phyloP scores from a whole-genome alignment of 148 eudicot species.

The Camellia japonica region DNA sequence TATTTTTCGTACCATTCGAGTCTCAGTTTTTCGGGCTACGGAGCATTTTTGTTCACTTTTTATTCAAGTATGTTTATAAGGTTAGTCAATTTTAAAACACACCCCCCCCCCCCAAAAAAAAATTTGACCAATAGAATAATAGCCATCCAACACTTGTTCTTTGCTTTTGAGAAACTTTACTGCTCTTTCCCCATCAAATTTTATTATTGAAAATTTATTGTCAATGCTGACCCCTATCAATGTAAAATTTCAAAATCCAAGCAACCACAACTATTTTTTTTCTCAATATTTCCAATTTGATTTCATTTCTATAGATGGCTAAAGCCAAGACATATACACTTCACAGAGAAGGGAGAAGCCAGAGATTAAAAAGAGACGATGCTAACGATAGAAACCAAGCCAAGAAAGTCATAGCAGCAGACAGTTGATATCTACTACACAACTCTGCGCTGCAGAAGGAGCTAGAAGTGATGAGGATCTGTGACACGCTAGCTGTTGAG shows the following conservation, averaged over 20 bases:
- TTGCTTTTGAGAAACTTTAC: background rate
- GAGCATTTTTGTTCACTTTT: no score
- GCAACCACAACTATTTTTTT: background rate
- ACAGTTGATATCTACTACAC: constrained; percentile 69
- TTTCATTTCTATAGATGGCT: constrained; percentile 16
- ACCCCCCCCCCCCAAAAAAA: no score
- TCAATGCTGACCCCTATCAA: background rate
- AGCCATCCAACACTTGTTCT: no score
- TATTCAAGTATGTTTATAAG: no score
- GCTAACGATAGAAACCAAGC: constrained; percentile 74
- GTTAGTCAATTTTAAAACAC: no score
- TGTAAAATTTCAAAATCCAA: background rate
- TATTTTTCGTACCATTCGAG: no score
- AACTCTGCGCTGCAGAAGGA: constrained; percentile 40
- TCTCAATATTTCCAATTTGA: constrained; percentile 6
- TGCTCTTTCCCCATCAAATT: no score
- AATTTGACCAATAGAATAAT: no score
- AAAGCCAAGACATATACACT: constrained; percentile 6
- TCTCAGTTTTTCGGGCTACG: no score
- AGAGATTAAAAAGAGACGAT: constrained; percentile 78
- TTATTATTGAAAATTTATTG: background rate
- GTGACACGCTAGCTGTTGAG: constrained; percentile 77
- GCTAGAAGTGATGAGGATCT: constrained; percentile 41
- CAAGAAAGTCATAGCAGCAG: constrained; percentile 86
- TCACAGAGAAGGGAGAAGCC: constrained; percentile 63